Percentiles rank a stretch among this genome's conserved stretches.
Conservation (phyloP, 768 basidiomycete genomes). For the Solioccasus polychromus region DNA sequence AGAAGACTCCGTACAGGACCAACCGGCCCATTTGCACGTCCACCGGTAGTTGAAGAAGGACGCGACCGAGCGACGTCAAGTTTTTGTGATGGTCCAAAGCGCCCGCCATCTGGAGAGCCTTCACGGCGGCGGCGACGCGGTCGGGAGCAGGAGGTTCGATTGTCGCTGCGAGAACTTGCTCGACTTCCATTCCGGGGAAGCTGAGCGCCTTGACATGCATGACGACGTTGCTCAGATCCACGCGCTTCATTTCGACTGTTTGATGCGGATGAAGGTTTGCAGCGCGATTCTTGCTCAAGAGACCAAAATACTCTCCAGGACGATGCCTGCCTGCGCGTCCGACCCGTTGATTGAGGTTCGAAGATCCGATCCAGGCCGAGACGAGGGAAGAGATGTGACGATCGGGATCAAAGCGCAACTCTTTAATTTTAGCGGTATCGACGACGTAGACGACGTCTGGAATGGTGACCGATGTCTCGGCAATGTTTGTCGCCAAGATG, state of each 20-base stretch:
- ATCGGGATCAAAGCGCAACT: conserved; percentile 85
- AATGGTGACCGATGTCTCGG: conserved; percentile 93
- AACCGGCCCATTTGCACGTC: conserved; percentile 89
- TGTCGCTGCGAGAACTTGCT: conserved; percentile 78
- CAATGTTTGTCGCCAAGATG: conserved; percentile 93
- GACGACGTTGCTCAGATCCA: conserved; percentile 85
- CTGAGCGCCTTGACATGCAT: conserved; percentile 96
- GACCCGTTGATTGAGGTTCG: conserved; percentile 87
- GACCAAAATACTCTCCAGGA: conserved; percentile 86
- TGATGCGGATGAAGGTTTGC: conserved; percentile 70
- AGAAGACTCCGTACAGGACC: conserved; percentile 87
- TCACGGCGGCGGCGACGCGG: conserved; percentile 78
- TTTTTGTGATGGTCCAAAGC: conserved; percentile 75
- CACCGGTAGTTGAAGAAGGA: conserved; percentile 85
- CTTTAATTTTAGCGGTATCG: conserved; percentile 85
- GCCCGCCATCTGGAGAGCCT: conserved; percentile 78
- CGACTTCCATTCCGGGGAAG: conserved; percentile 80
- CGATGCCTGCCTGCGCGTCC: conserved; percentile 92
- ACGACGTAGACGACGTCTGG: conserved; percentile 94
- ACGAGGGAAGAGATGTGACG: conserved; percentile 86
- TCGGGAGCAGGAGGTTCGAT: conserved; percentile 86
- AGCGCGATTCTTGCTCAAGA: conserved; percentile 65
- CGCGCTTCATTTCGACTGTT: conserved; percentile 92
- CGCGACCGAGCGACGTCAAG: conserved; percentile 82
- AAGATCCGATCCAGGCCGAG: conserved; percentile 87